phyloP scores from a whole-genome alignment of 1,284 basidiomycete genomes.

The Pulchroboletus neoregius region DNA sequence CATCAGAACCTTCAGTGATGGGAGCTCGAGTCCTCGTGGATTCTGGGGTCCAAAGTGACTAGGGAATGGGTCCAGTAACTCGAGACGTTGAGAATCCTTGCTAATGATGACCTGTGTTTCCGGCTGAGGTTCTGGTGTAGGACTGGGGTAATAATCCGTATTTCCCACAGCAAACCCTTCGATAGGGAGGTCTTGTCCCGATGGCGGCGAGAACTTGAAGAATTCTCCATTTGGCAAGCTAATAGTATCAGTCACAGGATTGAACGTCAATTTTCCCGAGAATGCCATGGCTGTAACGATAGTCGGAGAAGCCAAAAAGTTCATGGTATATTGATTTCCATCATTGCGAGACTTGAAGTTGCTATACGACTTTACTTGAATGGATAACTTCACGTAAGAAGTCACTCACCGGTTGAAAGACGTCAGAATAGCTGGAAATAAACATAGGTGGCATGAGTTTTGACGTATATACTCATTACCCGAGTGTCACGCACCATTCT shows the following conservation, averaged over 20 bases:
- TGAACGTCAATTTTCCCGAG: slow-evolving; percentile 92
- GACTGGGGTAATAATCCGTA: slow-evolving; percentile 73
- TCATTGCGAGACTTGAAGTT: slow-evolving; percentile 99
- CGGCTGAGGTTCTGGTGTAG: slow-evolving; percentile 73
- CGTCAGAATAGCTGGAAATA: slow-evolving; percentile 80
- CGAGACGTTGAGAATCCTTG: slow-evolving; percentile 80
- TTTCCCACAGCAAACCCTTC: slow-evolving; percentile 84
- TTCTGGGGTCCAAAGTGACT: slow-evolving; percentile 68
- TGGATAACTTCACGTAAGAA: neutral
- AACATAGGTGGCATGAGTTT: slow-evolving; percentile 5
- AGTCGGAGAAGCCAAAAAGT: slow-evolving; percentile 97
- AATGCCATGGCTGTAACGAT: slow-evolving; percentile 98
- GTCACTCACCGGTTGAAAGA: slow-evolving; percentile 84
- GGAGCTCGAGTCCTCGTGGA: slow-evolving; percentile 69
- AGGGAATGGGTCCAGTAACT: slow-evolving; percentile 83
- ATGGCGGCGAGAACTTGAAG: slow-evolving; percentile 87
- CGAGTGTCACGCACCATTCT: slow-evolving; percentile 68
- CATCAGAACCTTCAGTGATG: slow-evolving; percentile 80
- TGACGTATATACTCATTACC: slow-evolving; percentile 1
- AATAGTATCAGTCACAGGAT: slow-evolving; percentile 85
- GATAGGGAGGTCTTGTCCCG: slow-evolving; percentile 80
- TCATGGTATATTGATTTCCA: slow-evolving; percentile 94
- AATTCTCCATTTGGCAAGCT: slow-evolving; percentile 66
- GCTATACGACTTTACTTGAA: slow-evolving; percentile 29
- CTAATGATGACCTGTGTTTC: slow-evolving; percentile 79